Evolutionary conservation across 169 alveolate genomes (phyloP), one percentile per base, ranked within the genome.

Genomic region (Besnoitia besnoiti): DNA sequence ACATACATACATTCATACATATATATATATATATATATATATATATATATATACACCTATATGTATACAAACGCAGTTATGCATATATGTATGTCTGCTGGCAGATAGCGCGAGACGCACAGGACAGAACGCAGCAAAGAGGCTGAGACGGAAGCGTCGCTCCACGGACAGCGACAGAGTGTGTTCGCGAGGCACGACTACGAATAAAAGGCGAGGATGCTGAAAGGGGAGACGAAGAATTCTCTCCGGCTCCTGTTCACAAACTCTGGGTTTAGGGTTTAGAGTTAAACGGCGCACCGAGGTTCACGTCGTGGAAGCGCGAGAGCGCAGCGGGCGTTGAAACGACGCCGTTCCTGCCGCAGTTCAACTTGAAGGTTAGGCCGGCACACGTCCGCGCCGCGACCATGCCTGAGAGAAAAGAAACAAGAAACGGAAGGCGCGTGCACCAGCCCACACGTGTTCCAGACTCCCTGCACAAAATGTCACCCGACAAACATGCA

Each of bases 301-400:
- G 77, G 14, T 92, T 89, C 27, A 94, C 95, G 80, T 94, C 95
- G 90, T 92, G 85, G 73, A 95, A 95, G 47, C 95, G 96, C 33
- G 92, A 84, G 89, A 95, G 90, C 16, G 97, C 95, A 12, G 96
- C 92, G 0, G 96, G 96, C 39, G 96, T 93, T 85, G 93, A 91
- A 37, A 95, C 97, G 85, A 95, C 85, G 46, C 97, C 97, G 44
- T 59, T 91, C 49, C 95, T 90, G 46, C 96, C 95, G 40, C 95
- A 93, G 80, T 95, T 95, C 67, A 95, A 93, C 87, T 95, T 95
- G 91, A 95, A 67, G 49, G 94, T 94, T 33, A 95, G 92, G 39
- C 90, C 89, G 55, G 84, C 39, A 59, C 90, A 44, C 30, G 94
- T 85, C 49, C 95, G 93, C 85, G 94, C 94, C 37, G 91, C 95